These are phyloP conservation scores for Cryptosporidium ryanae DNA, from an alignment of 169 alveolate species.

Conservation along the genomic window DNA sequence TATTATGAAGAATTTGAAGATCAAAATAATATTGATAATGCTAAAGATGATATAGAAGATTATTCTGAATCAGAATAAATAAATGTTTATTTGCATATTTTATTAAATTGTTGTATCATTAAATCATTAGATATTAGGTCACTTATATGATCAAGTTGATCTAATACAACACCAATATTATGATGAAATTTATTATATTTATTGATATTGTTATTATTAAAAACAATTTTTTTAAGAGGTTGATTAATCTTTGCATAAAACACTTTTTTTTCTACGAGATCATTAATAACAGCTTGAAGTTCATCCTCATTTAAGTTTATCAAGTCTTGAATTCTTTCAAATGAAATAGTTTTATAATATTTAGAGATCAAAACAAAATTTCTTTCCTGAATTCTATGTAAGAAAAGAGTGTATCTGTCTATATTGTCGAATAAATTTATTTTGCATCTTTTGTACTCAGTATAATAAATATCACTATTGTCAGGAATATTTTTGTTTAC, in stretches of 20 bases:
- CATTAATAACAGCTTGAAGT: slow-evolving; percentile 40
- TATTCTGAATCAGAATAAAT: neutral
- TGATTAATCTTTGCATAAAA: slow-evolving; percentile 71
- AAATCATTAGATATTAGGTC: slow-evolving; percentile 58
- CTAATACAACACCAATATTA: slow-evolving; percentile 19
- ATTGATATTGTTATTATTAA: neutral
- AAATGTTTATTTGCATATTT: neutral
- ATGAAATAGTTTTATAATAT: slow-evolving; percentile 50
- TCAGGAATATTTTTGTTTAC: neutral
- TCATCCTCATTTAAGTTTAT: slow-evolving; percentile 49
- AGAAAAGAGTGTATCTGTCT: slow-evolving; percentile 46
- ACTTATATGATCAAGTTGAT: slow-evolving; percentile 41
- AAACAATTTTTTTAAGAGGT: slow-evolving; percentile 15
- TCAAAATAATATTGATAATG: neutral
- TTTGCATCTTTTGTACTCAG: slow-evolving; percentile 64
- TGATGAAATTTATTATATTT: slow-evolving; percentile 41
- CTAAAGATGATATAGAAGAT: neutral
- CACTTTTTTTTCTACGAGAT: slow-evolving; percentile 37
- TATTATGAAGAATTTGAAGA: neutral
- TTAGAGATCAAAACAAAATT: slow-evolving; percentile 26
- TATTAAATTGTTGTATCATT: slow-evolving; percentile 62
- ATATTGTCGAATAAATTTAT: slow-evolving; percentile 20
- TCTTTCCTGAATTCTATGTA: slow-evolving; percentile 70
- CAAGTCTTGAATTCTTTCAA: slow-evolving; percentile 58
- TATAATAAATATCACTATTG: slow-evolving; percentile 18